Evolutionary conservation across 1,284 basidiomycete species (phyloP), one percentile per base, ranked within the genome.

Genomic region (Vanrija sp.): DNA sequence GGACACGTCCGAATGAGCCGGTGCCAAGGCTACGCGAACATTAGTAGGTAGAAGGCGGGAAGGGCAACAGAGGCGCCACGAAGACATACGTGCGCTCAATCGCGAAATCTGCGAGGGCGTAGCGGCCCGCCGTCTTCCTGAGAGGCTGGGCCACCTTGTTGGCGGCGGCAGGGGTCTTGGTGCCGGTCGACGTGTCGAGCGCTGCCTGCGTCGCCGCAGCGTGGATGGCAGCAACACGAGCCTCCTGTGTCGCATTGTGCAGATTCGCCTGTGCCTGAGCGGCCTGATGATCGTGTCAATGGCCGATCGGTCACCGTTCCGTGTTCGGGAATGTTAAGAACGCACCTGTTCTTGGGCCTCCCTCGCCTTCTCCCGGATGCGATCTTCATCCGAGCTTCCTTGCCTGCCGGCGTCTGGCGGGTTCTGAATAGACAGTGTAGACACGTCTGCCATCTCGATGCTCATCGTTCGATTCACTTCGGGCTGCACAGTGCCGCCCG

Each of bases 1-100:
- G 93, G 0, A 97, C 93, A 16, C 94, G 84, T 2, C 93, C 93
- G 73, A 97, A 97, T 66, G 90, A 95, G 3, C 93, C 93, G 0
- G 92, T 95, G 0, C 93, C 93, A 44, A 97, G 79, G 3, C 76
- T 77, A 36, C 19, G 27, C 3, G 23, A 1, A 10, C 10, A 43
- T 45, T 22, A 52, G 49, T 9, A 48, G 6, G 18, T 14, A 1
- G 31, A 31, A 31, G 31, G 7, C 10, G n/a, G 37, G 24, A 15
- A 12, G 12, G 6, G 8, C 2, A 1, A 20, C 31, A 15, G 4
- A 27, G 15, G 19, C 15, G n/a, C 3, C 31, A 14, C 4, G 9
- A 12, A 12, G 4, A 59, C 75, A 60, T 54, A 77, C 68, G 79
- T 80, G 53, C 78, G 61, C 57, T 79, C 78, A 43, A 80, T 78